Evolutionary conservation across 2,329 filamentous ascomycete genomes (phyloP), one percentile per base, ranked within the genome.

Genomic region (Coccinonectria pachysandricola): DNA sequence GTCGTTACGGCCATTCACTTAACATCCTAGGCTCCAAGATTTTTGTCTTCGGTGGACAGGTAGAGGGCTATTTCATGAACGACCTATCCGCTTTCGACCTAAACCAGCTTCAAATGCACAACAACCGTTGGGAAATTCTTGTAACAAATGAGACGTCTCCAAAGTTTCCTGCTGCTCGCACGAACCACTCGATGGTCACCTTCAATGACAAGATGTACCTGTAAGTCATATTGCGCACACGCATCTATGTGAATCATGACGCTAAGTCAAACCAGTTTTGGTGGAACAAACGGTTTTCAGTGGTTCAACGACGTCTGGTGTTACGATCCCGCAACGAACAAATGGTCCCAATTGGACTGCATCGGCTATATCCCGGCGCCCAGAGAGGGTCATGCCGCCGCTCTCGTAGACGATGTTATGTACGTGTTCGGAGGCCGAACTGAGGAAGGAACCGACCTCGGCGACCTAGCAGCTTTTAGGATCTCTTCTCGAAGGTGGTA

Each of bases 251-350:
- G n/a, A n/a, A n/a, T n/a, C n/a, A n/a, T n/a, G n/a, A 10, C 10
- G 49, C 29, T 13, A 6, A 10, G 4, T 24, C 8, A 13, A 19
- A 10, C 10, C 30, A 91, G 82, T n/a, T 98, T 98, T 52, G 91
- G 91, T 43, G 91, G 91, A 36, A 98, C 91, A 2, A 94, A 98
- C 50, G 91, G 91, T 20, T 74, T 87, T 30, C 77, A 83, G 46
- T 98, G 91, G 92, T 98, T 96, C 62, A 98, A 96, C 53, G 91
- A 98, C 51, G 91, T 98, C 24, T 98, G 91, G 91, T 84, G 79
- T 27, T 98, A 91, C 52, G 88, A 95, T 46, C 82, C 87, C 6
- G 68, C 75, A 29, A 62, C 71, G 23, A 95, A 95, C 53, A 62
- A 69, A 30, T 98, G 91, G 91, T 62, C 75, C 7, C 80, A 92